A percentile compares a stretch with the other conserved stretches of the same genome.
Evolutionary conservation across 495 filamentous ascomycete genomes (phyloP).

Genomic region (Choiromyces venosus): DNA sequence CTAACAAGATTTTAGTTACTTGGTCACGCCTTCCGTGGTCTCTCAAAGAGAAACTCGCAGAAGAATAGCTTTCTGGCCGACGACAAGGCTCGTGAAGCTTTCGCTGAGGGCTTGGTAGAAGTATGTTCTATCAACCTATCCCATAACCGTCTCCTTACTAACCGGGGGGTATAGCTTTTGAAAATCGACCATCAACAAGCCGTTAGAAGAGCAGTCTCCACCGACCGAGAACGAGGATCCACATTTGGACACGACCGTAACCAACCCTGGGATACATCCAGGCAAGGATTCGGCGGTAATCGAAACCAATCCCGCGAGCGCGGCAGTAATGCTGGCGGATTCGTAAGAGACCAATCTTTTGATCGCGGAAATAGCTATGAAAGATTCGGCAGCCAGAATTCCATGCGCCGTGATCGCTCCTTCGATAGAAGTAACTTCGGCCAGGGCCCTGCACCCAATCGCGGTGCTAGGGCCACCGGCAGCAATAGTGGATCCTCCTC

Average conservation of each 20-base stretch:
- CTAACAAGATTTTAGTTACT: conserved; percentile 40
- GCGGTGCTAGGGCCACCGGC: too few species aligned
- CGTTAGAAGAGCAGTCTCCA: not conserved
- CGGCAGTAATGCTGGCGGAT: not conserved
- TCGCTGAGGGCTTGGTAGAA: conserved; percentile 46
- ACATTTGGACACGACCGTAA: not conserved
- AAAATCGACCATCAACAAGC: not conserved
- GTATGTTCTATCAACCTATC: conserved; percentile 21
- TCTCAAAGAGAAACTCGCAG: conserved; percentile 28
- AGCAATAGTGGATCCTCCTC: not conserved
- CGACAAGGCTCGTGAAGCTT: conserved; percentile 43
- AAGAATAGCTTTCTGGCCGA: conserved; percentile 44
- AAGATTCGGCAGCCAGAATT: not conserved
- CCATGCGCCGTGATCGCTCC: not conserved
- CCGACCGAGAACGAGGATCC: not conserved
- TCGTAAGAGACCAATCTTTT: not conserved
- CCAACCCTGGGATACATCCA: not conserved
- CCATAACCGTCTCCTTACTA: not conserved
- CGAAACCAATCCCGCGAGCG: not conserved
- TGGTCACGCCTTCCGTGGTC: conserved; percentile 38
- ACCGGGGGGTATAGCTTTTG: conserved; percentile 4
- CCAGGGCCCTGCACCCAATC: not conserved
- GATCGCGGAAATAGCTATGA: not conserved
- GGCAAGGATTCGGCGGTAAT: not conserved
- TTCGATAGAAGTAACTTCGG: not conserved